A percentile compares a stretch with the other conserved stretches of the same genome.
phyloP scores from a whole-genome alignment of 129 eudicot genomes.

The Dittrichia graveolens region DNA sequence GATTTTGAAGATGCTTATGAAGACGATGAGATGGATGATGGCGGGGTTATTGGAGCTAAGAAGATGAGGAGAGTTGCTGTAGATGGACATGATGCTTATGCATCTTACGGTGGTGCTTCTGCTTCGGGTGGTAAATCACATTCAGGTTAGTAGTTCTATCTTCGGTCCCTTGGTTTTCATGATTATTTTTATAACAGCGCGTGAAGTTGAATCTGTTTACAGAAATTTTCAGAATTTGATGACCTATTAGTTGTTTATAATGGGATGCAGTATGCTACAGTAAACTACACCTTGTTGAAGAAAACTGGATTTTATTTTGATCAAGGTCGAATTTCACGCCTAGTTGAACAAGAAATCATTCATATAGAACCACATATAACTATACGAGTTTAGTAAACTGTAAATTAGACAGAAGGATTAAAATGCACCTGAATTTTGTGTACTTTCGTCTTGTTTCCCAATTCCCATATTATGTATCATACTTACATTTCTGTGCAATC shows the following conservation, averaged over 20 bases:
- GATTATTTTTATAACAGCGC: not conserved
- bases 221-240: too few relatives aligned
- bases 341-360: not conserved
- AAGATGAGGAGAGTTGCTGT: constrained; percentile 52
- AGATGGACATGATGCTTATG: constrained; percentile 49
- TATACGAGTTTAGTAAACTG: too few relatives aligned
- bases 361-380: not conserved
- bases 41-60: constrained; percentile 40
- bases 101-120: constrained; percentile 47
- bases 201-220: not conserved
- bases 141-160: constrained; percentile 48
- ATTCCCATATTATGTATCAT: too few relatives aligned
- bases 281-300: too few relatives aligned
- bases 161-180: not conserved
- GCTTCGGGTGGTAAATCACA: constrained; percentile 57
- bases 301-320: not conserved
- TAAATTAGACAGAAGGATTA: too few relatives aligned
- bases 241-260: too few relatives aligned
- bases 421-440: too few relatives aligned
- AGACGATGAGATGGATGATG: constrained; percentile 50
- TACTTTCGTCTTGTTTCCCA: too few relatives aligned
- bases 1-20: constrained; percentile 51
- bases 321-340: not conserved
- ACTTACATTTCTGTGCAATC: too few relatives aligned
- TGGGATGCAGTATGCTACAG: too few relatives aligned